These are phyloP conservation scores for Whalleya microplaca DNA, from an alignment of 2,329 filamentous ascomycete species.

Conservation along the genomic window DNA sequence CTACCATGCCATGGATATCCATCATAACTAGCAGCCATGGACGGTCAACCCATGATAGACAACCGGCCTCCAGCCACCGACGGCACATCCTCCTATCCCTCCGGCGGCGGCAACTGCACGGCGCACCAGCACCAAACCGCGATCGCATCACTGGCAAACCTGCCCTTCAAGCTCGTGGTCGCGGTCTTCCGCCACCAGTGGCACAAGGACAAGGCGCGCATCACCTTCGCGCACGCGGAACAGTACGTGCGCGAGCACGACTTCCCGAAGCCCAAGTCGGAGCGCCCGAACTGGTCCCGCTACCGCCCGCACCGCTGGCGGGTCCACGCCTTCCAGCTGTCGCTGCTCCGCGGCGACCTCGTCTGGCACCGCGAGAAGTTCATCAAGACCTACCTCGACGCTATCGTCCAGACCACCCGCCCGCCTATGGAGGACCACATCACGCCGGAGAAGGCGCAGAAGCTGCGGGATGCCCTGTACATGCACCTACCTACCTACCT, in stretches of 20 bases:
- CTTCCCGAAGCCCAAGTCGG: constrained; percentile 5
- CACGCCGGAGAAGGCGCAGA: background rate
- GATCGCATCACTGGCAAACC: constrained; percentile 25
- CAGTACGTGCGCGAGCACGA: constrained; percentile 24
- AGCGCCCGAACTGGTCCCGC: constrained; percentile 17
- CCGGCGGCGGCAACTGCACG: background rate
- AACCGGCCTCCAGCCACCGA: constrained; percentile 14
- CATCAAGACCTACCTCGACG: constrained; percentile 16
- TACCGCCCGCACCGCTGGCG: constrained; percentile 17
- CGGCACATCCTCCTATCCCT: constrained; percentile 2
- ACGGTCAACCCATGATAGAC: constrained; percentile 13
- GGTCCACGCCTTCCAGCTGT: constrained; percentile 15
- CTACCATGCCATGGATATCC: constrained; percentile 11
- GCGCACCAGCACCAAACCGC: constrained; percentile 27
- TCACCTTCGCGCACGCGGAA: constrained; percentile 32
- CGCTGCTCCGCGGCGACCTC: constrained; percentile 15
- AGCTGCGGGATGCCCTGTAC: constrained; percentile 15
- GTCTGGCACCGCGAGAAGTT: constrained; percentile 25
- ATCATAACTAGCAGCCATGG: constrained; percentile 9
- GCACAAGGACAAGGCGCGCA: constrained; percentile 29
- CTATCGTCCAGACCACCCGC: constrained; percentile 18
- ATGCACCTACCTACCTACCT: background rate
- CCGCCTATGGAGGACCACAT: constrained; percentile 18
- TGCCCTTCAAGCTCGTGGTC: constrained; percentile 28
- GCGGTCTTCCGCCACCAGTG: constrained; percentile 31